These are phyloP conservation scores for Cordyceps militaris DNA, from an alignment of 2,329 filamentous ascomycete genomes.

Conservation along the genomic window DNA sequence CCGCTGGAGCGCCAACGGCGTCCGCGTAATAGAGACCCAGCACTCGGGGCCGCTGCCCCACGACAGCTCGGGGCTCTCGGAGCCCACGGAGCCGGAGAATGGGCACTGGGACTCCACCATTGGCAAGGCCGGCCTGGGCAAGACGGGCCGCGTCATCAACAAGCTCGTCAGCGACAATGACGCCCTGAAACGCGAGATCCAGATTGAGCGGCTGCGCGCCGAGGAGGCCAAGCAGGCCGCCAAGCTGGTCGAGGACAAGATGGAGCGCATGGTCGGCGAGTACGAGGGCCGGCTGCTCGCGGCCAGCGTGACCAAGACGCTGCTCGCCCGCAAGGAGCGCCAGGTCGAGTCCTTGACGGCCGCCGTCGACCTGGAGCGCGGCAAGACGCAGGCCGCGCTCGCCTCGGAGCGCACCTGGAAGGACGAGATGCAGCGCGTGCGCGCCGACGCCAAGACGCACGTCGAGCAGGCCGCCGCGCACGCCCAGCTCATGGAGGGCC, in stretches of 20 bases:
- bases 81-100: slow-evolving; percentile 28
- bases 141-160: slow-evolving; percentile 74
- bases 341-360: slow-evolving; percentile 64
- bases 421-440: slow-evolving; percentile 55
- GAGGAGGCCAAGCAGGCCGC: slow-evolving; percentile 66
- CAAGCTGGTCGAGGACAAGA: slow-evolving; percentile 62
- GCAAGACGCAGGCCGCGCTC: slow-evolving; percentile 52
- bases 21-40: slow-evolving; percentile 24
- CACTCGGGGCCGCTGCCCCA: slow-evolving; percentile 18
- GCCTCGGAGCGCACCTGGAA: slow-evolving; percentile 55
- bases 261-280: slow-evolving; percentile 60
- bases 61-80: slow-evolving; percentile 22
- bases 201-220: slow-evolving; percentile 56
- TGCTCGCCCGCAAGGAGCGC: slow-evolving; percentile 65
- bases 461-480: slow-evolving; percentile 60
- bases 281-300: slow-evolving; percentile 64
- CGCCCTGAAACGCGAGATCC: slow-evolving; percentile 64
- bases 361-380: slow-evolving; percentile 57
- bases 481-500: slow-evolving; percentile 61
- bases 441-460: slow-evolving; percentile 51
- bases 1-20: slow-evolving; percentile 26
- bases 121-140: slow-evolving; percentile 63
- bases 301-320: slow-evolving; percentile 62
- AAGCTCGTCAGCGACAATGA: slow-evolving; percentile 76
- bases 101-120: slow-evolving; percentile 58